A percentile compares a stretch with the other conserved stretches of the same genome.
phyloP scores from a whole-genome alignment of 2,329 filamentous ascomycete species.

The Leptographium procerum region DNA sequence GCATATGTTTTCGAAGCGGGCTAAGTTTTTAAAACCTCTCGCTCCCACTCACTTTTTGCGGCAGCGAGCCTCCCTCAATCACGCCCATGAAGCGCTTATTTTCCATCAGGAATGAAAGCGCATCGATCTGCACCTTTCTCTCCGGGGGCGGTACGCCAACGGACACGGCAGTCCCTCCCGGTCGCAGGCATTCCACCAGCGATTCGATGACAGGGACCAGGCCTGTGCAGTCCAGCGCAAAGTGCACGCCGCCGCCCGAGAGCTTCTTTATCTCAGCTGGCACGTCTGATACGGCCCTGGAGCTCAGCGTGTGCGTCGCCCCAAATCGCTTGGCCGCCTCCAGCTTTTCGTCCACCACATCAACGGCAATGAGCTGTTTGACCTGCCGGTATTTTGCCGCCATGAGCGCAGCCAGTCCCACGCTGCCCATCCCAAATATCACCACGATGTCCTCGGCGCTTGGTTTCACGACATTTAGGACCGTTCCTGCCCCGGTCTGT shows the following conservation, averaged over 20 bases:
- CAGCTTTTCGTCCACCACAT: constrained; percentile 29
- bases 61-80: constrained; percentile 21
- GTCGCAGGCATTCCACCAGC: constrained; percentile 18
- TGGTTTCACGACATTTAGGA: constrained; percentile 22
- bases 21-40: too few species aligned
- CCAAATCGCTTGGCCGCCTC: constrained; percentile 30
- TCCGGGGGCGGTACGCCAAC: constrained; percentile 21
- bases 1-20: neutral
- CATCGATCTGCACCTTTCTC: constrained; percentile 16
- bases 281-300: constrained; percentile 17
- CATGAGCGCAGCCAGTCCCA: constrained; percentile 27
- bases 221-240: constrained; percentile 22
- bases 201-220: constrained; percentile 17
- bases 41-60: constrained; percentile 11
- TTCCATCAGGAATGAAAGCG: neutral
- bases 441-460: constrained; percentile 18
- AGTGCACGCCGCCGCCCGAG: constrained; percentile 17
- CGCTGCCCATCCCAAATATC: constrained; percentile 27
- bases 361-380: constrained; percentile 30
- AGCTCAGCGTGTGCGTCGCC: constrained; percentile 28
- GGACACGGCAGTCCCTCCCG: constrained; percentile 20
- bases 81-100: constrained; percentile 21
- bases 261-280: constrained; percentile 18
- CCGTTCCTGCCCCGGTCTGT: constrained; percentile 29
- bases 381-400: constrained; percentile 21